Conservation (phyloP, 768 basidiomycete genomes). For the Termitomyces sp. region DNA sequence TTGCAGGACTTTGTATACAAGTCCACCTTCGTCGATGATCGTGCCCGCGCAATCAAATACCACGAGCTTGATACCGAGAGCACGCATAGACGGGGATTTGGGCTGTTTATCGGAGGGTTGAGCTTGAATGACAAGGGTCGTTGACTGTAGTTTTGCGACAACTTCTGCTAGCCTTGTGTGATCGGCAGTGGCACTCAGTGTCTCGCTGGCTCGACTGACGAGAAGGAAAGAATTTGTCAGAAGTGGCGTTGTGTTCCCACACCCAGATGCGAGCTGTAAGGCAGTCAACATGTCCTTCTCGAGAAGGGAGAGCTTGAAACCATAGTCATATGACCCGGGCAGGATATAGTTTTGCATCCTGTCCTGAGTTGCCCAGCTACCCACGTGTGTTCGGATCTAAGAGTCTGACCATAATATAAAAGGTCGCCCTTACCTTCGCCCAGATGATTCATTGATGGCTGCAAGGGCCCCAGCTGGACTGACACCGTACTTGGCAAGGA, state of each 20-base stretch:
- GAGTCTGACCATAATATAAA: neutral
- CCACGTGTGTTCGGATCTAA: neutral
- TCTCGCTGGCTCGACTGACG: slow-evolving; percentile 2
- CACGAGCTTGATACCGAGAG: slow-evolving; percentile 7
- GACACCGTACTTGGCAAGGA: slow-evolving; percentile 8
- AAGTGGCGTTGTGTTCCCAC: slow-evolving; percentile 4
- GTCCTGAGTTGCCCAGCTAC: slow-evolving; percentile 7
- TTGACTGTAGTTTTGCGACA: slow-evolving; percentile 1
- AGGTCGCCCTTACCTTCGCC: slow-evolving; percentile 4
- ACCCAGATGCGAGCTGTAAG: slow-evolving; percentile 5
- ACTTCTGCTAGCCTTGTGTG: slow-evolving; percentile 4
- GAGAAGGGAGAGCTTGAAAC: slow-evolving; percentile 9
- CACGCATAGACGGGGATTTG: slow-evolving; percentile 6
- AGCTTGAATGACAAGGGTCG: neutral
- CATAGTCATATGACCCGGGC: slow-evolving; percentile 8
- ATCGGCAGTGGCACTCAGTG: neutral
- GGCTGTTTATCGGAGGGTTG: neutral
- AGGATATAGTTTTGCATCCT: slow-evolving; percentile 5
- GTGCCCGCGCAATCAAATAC: slow-evolving; percentile 13
- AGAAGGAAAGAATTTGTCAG: slow-evolving; percentile 5
- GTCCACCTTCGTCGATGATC: slow-evolving; percentile 7
- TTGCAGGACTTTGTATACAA: slow-evolving; percentile 8
- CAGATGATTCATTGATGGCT: slow-evolving; percentile 8
- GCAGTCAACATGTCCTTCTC: slow-evolving; percentile 11
- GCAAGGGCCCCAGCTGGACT: neutral